Percentiles rank a stretch among this genome's conserved stretches.
Conservation (phyloP, 768 basidiomycete species). For the Omphalotus guepiniiformis region DNA sequence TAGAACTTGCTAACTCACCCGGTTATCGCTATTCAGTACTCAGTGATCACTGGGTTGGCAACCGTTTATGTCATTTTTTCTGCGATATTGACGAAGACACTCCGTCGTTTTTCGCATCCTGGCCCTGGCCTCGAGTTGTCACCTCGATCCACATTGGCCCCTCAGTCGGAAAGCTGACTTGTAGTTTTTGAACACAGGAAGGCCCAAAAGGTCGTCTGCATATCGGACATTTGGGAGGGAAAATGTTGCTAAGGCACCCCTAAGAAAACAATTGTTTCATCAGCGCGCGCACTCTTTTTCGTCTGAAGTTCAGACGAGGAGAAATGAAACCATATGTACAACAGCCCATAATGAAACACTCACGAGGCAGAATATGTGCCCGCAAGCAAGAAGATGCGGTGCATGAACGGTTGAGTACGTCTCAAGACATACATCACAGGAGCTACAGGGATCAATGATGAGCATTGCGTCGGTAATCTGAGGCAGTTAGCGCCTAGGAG, state of each 20-base stretch:
- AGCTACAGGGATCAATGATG: not conserved
- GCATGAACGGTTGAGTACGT: not conserved
- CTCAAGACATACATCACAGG: not conserved
- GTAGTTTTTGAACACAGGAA: not conserved
- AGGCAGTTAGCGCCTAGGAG: not conserved
- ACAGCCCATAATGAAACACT: not conserved
- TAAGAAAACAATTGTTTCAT: not conserved
- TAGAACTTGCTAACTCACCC: no score
- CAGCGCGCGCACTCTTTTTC: not conserved
- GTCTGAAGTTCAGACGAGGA: not conserved
- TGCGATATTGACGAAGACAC: not conserved
- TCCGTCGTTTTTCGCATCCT: not conserved
- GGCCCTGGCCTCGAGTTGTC: not conserved
- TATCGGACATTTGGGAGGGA: not conserved
- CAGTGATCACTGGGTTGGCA: not conserved
- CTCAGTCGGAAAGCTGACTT: not conserved
- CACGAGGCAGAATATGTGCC: not conserved
- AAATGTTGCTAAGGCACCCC: not conserved
- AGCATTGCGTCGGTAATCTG: not conserved
- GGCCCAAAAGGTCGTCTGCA: not conserved
- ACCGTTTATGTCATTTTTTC: not conserved
- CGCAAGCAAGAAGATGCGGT: not conserved
- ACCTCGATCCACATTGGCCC: not conserved
- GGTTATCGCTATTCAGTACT: not conserved
- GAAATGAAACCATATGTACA: not conserved